phyloP scores from a whole-genome alignment of 2,329 filamentous ascomycete genomes.

The Apiospora arundinis region DNA sequence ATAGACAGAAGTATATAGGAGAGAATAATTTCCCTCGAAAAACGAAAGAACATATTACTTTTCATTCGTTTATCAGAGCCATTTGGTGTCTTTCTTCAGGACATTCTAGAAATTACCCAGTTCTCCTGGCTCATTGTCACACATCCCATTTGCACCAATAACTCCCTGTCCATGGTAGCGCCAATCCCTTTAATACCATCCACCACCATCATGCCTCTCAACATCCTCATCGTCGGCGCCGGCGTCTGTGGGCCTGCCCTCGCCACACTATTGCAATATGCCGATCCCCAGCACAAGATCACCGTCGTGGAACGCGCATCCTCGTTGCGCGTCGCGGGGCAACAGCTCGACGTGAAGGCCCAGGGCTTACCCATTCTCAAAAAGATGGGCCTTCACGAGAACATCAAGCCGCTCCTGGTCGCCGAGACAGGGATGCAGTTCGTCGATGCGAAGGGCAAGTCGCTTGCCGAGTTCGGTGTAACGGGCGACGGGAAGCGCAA shows the following conservation, averaged over 20 bases:
- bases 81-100: background rate
- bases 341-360: conserved; percentile 52
- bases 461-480: conserved; percentile 46
- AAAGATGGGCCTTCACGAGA: conserved; percentile 46
- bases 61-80: background rate
- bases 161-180: background rate
- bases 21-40: background rate
- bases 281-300: conserved; percentile 5
- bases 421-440: conserved; percentile 55
- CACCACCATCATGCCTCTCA: conserved; percentile 1
- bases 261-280: background rate
- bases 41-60: background rate
- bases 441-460: conserved; percentile 47
- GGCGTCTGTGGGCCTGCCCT: conserved; percentile 35
- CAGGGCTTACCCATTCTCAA: conserved; percentile 46
- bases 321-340: conserved; percentile 45
- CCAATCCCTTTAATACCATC: background rate
- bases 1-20: background rate
- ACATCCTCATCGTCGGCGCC: conserved; percentile 26
- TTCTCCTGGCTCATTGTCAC: background rate
- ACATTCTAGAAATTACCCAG: background rate
- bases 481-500: conserved; percentile 48
- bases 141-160: background rate
- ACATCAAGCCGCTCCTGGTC: conserved; percentile 46
- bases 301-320: conserved; percentile 50